phyloP scores from a whole-genome alignment of 345 rosid genomes.

The Alliaria petiolata region DNA sequence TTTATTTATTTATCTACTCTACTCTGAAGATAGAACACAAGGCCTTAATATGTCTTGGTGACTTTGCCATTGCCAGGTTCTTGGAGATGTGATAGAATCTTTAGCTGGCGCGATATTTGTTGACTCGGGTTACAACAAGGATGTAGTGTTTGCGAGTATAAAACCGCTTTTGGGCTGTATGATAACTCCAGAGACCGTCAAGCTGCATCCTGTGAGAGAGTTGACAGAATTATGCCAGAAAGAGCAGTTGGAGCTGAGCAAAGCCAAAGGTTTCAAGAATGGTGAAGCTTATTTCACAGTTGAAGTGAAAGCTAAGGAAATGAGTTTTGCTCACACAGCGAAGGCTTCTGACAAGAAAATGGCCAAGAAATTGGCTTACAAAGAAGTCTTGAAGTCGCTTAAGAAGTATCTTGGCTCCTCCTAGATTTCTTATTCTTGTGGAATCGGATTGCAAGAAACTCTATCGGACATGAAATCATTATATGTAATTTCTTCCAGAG shows the following conservation, averaged over 20 bases:
- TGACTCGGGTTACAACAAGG: constrained; percentile 68
- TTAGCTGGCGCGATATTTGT: constrained; percentile 85
- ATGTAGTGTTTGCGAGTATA: constrained; percentile 51
- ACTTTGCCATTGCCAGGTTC: constrained; percentile 45
- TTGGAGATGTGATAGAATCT: constrained; percentile 87
- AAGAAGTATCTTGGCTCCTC: constrained; percentile 26
- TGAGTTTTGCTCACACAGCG: constrained; percentile 32
- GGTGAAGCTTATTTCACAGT: constrained; percentile 35
- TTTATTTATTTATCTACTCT: background rate
- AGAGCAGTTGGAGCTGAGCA: constrained; percentile 25
- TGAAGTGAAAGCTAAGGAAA: constrained; percentile 55
- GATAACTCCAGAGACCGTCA: constrained; percentile 60
- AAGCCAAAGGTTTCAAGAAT: constrained; percentile 5
- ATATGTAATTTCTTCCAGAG: no score
- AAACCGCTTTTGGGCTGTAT: constrained; percentile 72
- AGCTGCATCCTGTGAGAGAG: constrained; percentile 61
- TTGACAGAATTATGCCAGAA: constrained; percentile 55
- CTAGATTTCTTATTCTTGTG: background rate
- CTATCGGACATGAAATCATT: no score
- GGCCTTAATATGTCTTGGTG: background rate
- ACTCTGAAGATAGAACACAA: background rate
- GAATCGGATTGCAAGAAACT: constrained; percentile 48
- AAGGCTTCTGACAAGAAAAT: constrained; percentile 41
- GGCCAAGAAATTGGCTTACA: constrained; percentile 60
- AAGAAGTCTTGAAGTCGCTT: constrained; percentile 48